These are phyloP conservation scores for Dianthus caryophyllus DNA, from an alignment of 148 eudicot species.

Conservation along the genomic window DNA sequence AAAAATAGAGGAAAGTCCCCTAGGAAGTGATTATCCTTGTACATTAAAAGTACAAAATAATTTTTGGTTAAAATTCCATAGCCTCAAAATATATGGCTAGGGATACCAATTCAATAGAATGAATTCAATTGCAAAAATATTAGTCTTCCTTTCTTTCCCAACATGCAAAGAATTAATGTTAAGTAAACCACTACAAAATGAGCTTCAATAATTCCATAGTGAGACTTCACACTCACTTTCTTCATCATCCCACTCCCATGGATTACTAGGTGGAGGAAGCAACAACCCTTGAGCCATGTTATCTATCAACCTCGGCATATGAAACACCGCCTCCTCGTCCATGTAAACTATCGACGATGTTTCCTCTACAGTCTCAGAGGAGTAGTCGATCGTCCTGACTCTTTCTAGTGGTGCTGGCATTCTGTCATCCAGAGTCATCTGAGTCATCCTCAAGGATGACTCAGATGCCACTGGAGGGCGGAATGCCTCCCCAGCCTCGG, in stretches of 20 bases:
- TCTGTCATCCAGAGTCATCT: background rate
- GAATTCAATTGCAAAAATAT: background rate
- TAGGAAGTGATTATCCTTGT: background rate
- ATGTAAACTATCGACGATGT: constrained; percentile 10
- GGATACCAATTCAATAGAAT: background rate
- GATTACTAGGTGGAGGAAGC: constrained; percentile 35
- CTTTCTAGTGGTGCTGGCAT: no score
- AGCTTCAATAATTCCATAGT: constrained; percentile 25
- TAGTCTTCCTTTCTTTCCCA: background rate
- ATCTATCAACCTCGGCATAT: constrained; percentile 32
- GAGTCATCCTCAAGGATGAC: background rate
- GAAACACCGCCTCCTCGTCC: constrained; percentile 33
- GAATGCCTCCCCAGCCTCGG: constrained; percentile 47
- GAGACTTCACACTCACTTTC: constrained; percentile 23
- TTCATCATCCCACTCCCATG: constrained; percentile 19
- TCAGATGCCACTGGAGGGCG: constrained; percentile 17
- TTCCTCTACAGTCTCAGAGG: background rate
- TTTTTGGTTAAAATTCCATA: background rate
- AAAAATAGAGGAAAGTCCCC: no score
- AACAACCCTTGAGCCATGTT: constrained; percentile 41
- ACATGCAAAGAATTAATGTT: background rate
- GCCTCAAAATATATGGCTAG: background rate
- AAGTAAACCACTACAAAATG: background rate
- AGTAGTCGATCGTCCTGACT: no score
- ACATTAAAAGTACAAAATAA: constrained; percentile 1